phyloP scores from a whole-genome alignment of 306 rosid species.

The Medicago truncatula region MtrunA17r5.0-ANR NC_053048.1:55402001-55402500 shows the following conservation, averaged over 20 bases:
- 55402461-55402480: background rate
- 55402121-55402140: background rate
- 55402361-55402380: background rate
- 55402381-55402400: background rate
- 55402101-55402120: background rate
- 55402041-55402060: too few relatives aligned
- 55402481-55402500: background rate
- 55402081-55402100: background rate
- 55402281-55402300: slow-evolving; percentile 12
- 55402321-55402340: background rate
- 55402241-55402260: background rate
- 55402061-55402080: background rate
- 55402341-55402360: background rate
- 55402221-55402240: slow-evolving; percentile 13
- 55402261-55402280: background rate
- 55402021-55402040: background rate
- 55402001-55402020: background rate
- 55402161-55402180: background rate
- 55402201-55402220: slow-evolving; percentile 9
- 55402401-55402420: background rate
- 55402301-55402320: background rate
- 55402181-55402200: background rate
- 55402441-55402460: background rate
- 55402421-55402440: background rate
- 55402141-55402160: background rate